Conservation (phyloP, 2,329 filamentous ascomycete species). For the Trichoderma sp. region DNA sequence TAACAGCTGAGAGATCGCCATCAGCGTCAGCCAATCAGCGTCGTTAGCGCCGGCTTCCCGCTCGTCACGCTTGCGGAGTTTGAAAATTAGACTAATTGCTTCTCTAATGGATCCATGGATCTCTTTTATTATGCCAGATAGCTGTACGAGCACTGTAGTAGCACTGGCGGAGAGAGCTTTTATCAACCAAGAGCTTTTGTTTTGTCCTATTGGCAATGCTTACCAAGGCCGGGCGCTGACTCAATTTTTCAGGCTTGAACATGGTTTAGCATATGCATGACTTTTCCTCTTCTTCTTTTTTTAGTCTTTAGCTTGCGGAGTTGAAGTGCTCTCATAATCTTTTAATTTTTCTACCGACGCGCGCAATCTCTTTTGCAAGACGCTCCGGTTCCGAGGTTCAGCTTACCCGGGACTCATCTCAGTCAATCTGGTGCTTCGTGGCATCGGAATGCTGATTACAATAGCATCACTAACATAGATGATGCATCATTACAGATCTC, state of each 20-base stretch:
- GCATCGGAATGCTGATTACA: not conserved
- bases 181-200: not conserved
- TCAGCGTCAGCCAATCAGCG: not conserved
- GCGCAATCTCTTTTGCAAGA: not conserved
- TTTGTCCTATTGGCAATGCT: not conserved
- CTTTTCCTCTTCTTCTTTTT: not conserved
- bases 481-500: not conserved
- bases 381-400: not conserved
- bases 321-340: not conserved
- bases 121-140: not conserved
- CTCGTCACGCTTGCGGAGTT: conserved; percentile 15
- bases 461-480: not conserved
- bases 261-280: not conserved
- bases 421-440: not conserved
- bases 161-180: not conserved
- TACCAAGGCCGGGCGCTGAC: not conserved
- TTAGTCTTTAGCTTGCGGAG: not conserved
- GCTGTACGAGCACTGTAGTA: not conserved
- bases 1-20: not conserved
- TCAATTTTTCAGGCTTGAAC: not conserved
- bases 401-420: not conserved
- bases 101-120: not conserved
- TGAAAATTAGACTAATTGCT: not conserved
- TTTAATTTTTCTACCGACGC: not conserved
- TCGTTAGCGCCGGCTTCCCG: conserved; percentile 14